Base-by-base conservation (phyloP, 2,329 filamentous ascomycete species). In the Exophiala viscosa region DNA sequence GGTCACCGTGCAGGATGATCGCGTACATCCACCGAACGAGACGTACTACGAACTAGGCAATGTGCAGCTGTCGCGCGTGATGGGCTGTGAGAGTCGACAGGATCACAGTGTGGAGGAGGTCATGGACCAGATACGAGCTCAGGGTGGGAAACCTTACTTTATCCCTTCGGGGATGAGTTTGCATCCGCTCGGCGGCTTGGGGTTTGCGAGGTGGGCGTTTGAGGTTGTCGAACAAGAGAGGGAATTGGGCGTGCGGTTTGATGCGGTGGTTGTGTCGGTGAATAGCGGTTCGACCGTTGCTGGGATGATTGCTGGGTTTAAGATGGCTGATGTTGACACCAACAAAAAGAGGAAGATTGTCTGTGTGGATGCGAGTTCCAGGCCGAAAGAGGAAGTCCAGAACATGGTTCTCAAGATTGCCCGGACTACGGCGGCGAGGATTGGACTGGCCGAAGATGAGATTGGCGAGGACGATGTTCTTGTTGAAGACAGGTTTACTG, bases 281-380 rank as follows among this genome's bases (percentile, higher is more conserved):
- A 85, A 87, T 1, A 87, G 85, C 1, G 86, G 85, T 2, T 83
- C 79, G 5, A 88, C 85, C 1, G 76, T 87, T 65, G 85, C 81
- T 0, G 86, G 86, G 5, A 86, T 88, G 75, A 75, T 88, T 7
- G 85, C 84, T 0, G 86, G 86, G 0, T 87, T 87, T 66, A 86
- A 86, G 70, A 71, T 85, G 23, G 44, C 44, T n/a, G 44, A 18
- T 46, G 20, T 11, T 14, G 15, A 18, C 10, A 35, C 15, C 15
- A 7, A 55, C 59, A 7, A 42, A 0, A 85, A 73, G 0, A 73
- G 65, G 34, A 81, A 79, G 69, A 84, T 88, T 49, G n/a, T 65
- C 68, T 40, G 23, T 28, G 23, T 28, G 23, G 23, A 28, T 28
- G 23, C 23, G 23, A 28, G 23, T 28, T 28, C 23, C 23, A 28